Evolutionary conservation across 495 filamentous ascomycete genomes (phyloP), one percentile per base, ranked within the genome.

Genomic region (Pyronema domesticum): DNA sequence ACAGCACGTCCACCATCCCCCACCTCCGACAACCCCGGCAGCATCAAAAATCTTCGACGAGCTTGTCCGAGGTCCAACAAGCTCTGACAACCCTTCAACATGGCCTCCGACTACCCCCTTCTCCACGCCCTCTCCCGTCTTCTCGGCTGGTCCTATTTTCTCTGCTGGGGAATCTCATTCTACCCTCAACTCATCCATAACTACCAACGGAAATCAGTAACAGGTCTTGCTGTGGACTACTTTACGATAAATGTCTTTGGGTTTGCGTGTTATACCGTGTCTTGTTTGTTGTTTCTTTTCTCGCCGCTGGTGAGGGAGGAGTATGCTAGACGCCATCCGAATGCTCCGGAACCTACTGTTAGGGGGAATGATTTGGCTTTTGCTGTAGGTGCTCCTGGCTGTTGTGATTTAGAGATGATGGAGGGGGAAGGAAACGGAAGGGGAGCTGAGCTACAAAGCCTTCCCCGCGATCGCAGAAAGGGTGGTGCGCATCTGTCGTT

Each of bases 311-410:
- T 98, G 47, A 80, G 82, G 9, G 65, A 70, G 7, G 82, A 98
- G 66, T 98, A 98, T 70, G 87, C 85, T 6, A 73, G 74, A n/a
- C 78, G 93, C 34, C 76, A 96, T 62, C 80, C 80, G 1, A 61
- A 72, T 11, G 74, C 79, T 0, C 75, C 81, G 11, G 78, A 82
- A 34, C 83, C 89, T 0, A 94, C 88, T 0, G 89, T 95, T 23
- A 78, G 81, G 34, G 78, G 83, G 66, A 98, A 96, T 64, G 91
- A 98, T 67, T 72, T 98, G 19, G 80, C 80, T 1, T 98, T 95
- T 64, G 85, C 85, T 2, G 67, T 75, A 37, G 51, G 61, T 60
- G 18, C 13, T 19, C 45, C 23, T 30, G 5, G 23, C 5, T 1
- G 5, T 30, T 30, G n/a, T n/a, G n/a, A 13, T 18, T n/a, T 51